Percentiles rank a stretch among this genome's conserved stretches.
These are phyloP conservation scores for Besnoitia besnoiti DNA, from an alignment of 169 alveolate genomes.

Conservation along the genomic window DNA sequence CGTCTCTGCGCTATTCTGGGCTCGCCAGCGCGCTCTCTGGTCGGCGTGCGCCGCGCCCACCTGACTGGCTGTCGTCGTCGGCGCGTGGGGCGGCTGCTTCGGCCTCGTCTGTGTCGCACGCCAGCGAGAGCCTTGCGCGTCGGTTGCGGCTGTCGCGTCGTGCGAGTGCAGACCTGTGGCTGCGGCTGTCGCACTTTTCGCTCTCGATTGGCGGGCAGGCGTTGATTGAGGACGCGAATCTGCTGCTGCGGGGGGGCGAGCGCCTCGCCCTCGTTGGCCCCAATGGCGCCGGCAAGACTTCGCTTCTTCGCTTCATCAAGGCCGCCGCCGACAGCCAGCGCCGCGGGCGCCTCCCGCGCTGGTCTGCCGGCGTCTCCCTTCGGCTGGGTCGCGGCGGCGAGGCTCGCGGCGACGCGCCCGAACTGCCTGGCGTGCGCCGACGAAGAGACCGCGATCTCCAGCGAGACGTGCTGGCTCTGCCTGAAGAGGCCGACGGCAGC, in stretches of 20 bases:
- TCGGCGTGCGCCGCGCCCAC: not conserved
- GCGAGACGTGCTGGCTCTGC: no score
- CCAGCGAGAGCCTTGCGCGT: not conserved
- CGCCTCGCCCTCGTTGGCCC: constrained; percentile 63
- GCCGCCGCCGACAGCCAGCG: constrained; percentile 51
- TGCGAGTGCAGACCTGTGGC: not conserved
- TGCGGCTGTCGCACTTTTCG: not conserved
- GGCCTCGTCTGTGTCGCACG: not conserved
- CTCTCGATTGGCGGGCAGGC: not conserved
- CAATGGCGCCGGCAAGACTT: constrained; percentile 69
- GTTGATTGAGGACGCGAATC: not conserved
- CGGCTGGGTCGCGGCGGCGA: not conserved
- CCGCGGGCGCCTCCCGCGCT: not conserved
- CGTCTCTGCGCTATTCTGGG: not conserved
- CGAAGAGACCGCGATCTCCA: not conserved
- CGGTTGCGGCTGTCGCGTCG: not conserved
- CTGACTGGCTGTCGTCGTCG: not conserved
- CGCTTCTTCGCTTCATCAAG: constrained; percentile 49
- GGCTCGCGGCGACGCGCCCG: not conserved
- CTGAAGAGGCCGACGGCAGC: not conserved
- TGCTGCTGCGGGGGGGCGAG: constrained; percentile 7
- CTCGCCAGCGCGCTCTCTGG: not conserved
- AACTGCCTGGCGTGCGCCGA: not conserved
- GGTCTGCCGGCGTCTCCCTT: not conserved
- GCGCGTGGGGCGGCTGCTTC: no score